Percentiles rank a stretch among this genome's conserved stretches.
Evolutionary conservation across 345 rosid genomes (phyloP).

Genomic region (Syzygium oleosum): DNA sequence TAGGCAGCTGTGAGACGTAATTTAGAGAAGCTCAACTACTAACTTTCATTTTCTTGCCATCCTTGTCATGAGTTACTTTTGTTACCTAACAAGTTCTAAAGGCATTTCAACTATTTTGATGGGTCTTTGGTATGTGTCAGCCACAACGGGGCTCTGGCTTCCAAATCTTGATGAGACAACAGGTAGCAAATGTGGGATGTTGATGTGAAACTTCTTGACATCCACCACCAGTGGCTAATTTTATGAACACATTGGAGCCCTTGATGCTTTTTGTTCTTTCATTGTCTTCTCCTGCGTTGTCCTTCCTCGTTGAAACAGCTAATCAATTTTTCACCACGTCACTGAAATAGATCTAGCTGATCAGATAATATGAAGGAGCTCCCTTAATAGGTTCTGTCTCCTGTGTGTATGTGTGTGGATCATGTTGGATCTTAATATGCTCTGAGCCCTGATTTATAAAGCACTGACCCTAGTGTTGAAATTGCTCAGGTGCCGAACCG

Average conservation of each 20-base stretch:
- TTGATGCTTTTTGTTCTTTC: neutral
- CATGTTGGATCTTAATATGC: neutral
- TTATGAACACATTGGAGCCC: neutral
- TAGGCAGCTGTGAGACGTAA: neutral
- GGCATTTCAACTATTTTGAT: neutral
- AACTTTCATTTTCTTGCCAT: neutral
- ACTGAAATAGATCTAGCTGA: neutral
- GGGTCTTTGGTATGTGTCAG: neutral
- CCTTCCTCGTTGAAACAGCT: neutral
- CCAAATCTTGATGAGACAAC: neutral
- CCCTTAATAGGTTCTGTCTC: neutral
- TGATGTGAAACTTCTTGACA: neutral
- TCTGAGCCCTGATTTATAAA: neutral
- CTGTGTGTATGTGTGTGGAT: neutral
- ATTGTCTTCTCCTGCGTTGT: neutral
- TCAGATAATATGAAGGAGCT: neutral
- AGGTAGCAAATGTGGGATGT: neutral
- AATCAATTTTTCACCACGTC: neutral
- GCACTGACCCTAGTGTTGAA: neutral
- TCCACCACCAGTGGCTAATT: neutral
- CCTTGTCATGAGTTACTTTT: neutral
- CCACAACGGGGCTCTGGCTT: neutral
- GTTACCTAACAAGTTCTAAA: neutral
- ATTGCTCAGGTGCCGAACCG: slow-evolving; percentile 61
- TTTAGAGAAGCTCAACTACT: neutral